These are phyloP conservation scores for Hyphopichia buzzinii DNA, from an alignment of 1,139 yeast genomes.

Conservation along the genomic window DNA sequence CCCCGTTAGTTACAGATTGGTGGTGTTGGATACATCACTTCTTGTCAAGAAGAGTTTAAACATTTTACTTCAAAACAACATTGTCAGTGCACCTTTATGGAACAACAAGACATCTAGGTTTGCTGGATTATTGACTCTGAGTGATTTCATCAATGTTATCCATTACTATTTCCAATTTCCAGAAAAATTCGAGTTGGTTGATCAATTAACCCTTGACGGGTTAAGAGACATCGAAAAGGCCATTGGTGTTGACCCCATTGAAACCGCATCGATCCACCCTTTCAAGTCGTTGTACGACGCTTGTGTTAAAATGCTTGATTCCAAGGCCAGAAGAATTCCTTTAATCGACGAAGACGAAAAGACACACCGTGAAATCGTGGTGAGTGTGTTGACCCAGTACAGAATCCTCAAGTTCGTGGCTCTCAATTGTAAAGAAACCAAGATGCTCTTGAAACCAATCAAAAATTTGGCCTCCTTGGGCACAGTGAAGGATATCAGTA, in stretches of 20 bases:
- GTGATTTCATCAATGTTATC: slow-evolving; percentile 92
- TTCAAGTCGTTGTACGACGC: slow-evolving; percentile 90
- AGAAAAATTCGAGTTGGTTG: slow-evolving; percentile 86
- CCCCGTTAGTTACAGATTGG: slow-evolving; percentile 90
- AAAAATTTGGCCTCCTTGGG: slow-evolving; percentile 64
- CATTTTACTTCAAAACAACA: slow-evolving; percentile 85
- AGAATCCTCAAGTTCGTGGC: slow-evolving; percentile 95
- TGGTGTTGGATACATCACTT: slow-evolving; percentile 89
- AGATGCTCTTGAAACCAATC: slow-evolving; percentile 76
- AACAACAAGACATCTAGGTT: slow-evolving; percentile 83
- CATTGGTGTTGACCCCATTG: slow-evolving; percentile 85
- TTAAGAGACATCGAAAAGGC: slow-evolving; percentile 82
- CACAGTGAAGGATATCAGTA: slow-evolving; percentile 56
- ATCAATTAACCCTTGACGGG: slow-evolving; percentile 81
- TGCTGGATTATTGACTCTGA: slow-evolving; percentile 90
- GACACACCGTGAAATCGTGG: slow-evolving; percentile 91
- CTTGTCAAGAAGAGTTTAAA: slow-evolving; percentile 89
- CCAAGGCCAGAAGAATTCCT: slow-evolving; percentile 92
- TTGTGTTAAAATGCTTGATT: slow-evolving; percentile 85
- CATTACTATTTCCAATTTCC: slow-evolving; percentile 93
- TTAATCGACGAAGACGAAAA: slow-evolving; percentile 92
- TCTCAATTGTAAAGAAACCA: slow-evolving; percentile 91
- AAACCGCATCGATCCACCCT: slow-evolving; percentile 88
- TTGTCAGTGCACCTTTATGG: slow-evolving; percentile 98
- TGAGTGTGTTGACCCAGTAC: slow-evolving; percentile 92